Evolutionary conservation across 305 asterid species (phyloP), one percentile per base, ranked within the genome.

Genomic region (Salvia sclarea): DNA sequence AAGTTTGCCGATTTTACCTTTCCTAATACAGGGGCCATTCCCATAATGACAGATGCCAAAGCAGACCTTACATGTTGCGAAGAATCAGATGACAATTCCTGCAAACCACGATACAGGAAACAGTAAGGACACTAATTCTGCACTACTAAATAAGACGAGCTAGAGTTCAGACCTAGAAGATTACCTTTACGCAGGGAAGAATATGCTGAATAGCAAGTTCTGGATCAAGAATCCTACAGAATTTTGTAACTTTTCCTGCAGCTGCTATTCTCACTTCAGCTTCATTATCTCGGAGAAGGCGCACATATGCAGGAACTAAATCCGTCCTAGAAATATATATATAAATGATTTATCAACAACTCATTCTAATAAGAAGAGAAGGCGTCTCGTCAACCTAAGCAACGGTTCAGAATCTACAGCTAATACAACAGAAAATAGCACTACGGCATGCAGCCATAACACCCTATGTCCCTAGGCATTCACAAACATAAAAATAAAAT

Each of bases 221-320:
- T 0, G 96, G 88, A 76, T 79, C 82, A 74, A 86, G 84, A 74
- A 88, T 89, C 64, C 82, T 83, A 66, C 90, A 86, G 69, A 89
- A 89, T 74, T 89, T 85, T n/a, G 96, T 89, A 53, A 89, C 95
- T 74, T 89, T 89, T 52, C 96, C 95, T 1, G 96, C 89, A 72
- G 96, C 96, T 69, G 98, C 98, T 78, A 91, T 91, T 66, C 97
- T 87, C 70, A 91, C 97, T 83, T 91, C 97, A 25, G 97, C 97
- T 84, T 91, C 97, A 82, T 91, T 91, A 75, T 91, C 97, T 73
- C 96, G 89, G 68, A 91, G 97, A 62, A 91, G 84, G 61, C 97
- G 91, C 66, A 87, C 97, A 75, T 91, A 91, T 64, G 97, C 97
- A 85, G 97, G 96, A 82, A 91, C 97, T 78, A 91, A 76, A 74